Base-by-base conservation (phyloP, 352 stramenopile species). In the Stephanocyclus meneghinianus region DNA sequence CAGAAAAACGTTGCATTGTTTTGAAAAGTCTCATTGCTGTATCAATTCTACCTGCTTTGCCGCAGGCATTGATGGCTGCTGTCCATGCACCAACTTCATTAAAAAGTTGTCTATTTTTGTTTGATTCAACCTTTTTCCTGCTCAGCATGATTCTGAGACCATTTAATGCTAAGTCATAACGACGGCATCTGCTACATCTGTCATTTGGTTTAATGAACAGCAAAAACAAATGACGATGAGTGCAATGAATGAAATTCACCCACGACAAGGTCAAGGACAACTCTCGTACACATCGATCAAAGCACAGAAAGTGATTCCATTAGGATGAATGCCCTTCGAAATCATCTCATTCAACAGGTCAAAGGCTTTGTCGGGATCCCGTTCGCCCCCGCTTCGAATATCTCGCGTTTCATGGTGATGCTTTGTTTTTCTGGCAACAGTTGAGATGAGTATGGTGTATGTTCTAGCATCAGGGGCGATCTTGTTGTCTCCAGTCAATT, bases 31-130 rank as follows among this genome's bases (percentile, higher is more conserved):
- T 50, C 13, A 90, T 65, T 9, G 87, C 88, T 29, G 87, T 91
- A 61, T 93, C 81, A 30, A 89, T 83, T 35, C 84, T 73, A 16
- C 85, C 88, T n/a, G 76, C 64, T 81, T 93, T 93, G 0, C 87
- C 90, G 84, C 83, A 91, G n/a, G 90, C 90, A 79, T 93, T 84
- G 53, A 94, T 94, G 7, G 90, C 87, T 68, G 90, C 85, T 18
- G 60, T 68, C 60, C 88, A 94, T 29, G 90, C 90, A 53, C 87
- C 90, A 16, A 92, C 88, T 64, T 91, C 87, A 60, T 85, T 84
- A 10, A 78, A 65, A 3, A 92, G 47, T 4, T 63, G 53, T 29
- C 78, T 77, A 48, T 4, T 50, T 30, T 21, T 50, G 30, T 71
- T 71, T 8, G 44, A 15, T 10, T 29, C 64, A 16, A 47, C 26